Base-by-base conservation (phyloP, 2,329 filamentous ascomycete genomes). In the Epichloe scottii region DNA sequence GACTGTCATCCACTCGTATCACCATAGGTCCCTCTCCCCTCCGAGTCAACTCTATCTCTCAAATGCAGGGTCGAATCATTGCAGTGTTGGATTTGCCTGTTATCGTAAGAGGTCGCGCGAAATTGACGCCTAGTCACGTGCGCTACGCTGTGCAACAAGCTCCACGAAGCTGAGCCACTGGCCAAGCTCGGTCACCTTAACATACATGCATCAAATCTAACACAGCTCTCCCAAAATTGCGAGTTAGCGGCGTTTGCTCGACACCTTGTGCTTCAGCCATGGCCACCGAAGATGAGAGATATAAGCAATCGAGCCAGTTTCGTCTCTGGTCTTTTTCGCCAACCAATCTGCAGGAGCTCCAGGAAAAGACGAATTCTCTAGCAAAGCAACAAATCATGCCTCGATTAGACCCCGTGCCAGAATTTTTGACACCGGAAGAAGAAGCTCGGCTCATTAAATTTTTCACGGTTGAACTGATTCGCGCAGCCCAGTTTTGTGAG, bases 271-370 rank as follows among this genome's bases (percentile, higher is more conserved):
- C 38, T 21, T 34, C 38, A 41, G 17, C 19, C 54, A 87, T 94
- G 80, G 76, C 77, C 7, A 86, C 82, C 55, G 93, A 98, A 76
- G 93, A 98, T 69, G 87, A 88, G 58, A 77, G 90, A 51, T 98
- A 97, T 70, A 83, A 89, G 34, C 79, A 86, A 48, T 95, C 91
- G 0, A 91, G 88, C 45, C 93, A 98, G 68, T 97, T 82, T 65
- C 81, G 87, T 42, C 76, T 94, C 53, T 98, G 93, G 93, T 95
- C 90, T 11, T 97, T 91, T 69, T 88, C 89, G 0, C 79, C 83
- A 3, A 69, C 81, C 3, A 80, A 84, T 39, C 79, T 98, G 4
- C 74, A 77, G 46, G 76, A 82, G 2, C 77, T 91, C 23, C 87
- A 93, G 52, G 71, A 76, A 41, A 84, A 84, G 57, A 95, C 90